Base-by-base conservation (phyloP, 768 basidiomycete genomes). In the Psilocybe azurescens region DNA sequence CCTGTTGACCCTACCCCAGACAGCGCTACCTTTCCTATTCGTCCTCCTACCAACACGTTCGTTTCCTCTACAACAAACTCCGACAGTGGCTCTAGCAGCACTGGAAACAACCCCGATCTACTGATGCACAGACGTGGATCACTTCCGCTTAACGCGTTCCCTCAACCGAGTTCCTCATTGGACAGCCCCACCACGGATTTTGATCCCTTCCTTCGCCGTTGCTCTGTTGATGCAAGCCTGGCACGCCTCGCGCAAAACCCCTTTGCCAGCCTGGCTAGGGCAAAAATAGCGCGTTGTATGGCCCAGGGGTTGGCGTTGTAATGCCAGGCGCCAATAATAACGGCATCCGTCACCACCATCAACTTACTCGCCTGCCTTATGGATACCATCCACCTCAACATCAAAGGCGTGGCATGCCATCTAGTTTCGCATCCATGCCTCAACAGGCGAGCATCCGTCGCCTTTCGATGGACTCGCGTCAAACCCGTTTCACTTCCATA, bases 111-210 rank as follows among this genome's bases (percentile, higher is more conserved):
- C 53, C 13, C 56, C 14, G 74, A 74, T 58, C 57, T 77, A 24
- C 74, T 74, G 60, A 65, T 72, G 32, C 74, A 73, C 53, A 79
- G 87, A 59, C 83, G 88, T 36, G 84, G 86, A 16, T 89, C 87
- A 3, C 77, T 88, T 33, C 88, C 87, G 30, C 76, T 75, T 50
- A 78, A 77, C 69, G 75, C 75, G 28, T 75, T 82, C 66, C 76
- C 68, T 64, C 72, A 60, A 28, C 69, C 66, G 33, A 74, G 69
- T 58, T 68, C 67, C n/a, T 65, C 74, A 8, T 60, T 68, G 13
- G 72, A 79, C 61, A 67, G 78, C 69, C 73, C 78, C 63, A 63
- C 75, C 61, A 71, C 80, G 32, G 71, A 77, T 65, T 72, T 74
- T 65, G 79, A 86, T 72, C 78, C 80, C 41, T 68, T 78, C 52